Evolutionary conservation across 2,329 filamentous ascomycete species (phyloP).

Genomic region (Apiospora malaysiana): DNA sequence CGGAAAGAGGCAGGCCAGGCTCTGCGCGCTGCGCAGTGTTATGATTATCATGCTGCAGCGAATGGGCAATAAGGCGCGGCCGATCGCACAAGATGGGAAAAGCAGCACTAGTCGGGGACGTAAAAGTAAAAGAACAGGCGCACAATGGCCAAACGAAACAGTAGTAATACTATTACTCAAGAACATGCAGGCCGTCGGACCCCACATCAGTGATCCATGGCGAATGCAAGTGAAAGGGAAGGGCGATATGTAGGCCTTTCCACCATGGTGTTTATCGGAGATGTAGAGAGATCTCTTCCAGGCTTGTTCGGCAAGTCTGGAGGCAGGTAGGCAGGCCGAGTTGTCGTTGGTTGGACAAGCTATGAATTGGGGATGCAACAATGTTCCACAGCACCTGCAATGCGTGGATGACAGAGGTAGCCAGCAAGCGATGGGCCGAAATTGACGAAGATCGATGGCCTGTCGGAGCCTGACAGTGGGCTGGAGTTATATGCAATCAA

Average conservation of each 20-base stretch:
- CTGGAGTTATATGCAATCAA: slow-evolving; percentile 19
- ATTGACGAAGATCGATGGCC: slow-evolving; percentile 10
- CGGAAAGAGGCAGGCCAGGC: not conserved
- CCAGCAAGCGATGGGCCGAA: slow-evolving; percentile 18
- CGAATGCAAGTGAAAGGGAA: not conserved
- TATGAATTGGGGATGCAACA: slow-evolving; percentile 1
- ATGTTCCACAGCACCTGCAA: slow-evolving; percentile 16
- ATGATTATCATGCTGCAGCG: not conserved
- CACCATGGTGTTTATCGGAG: not conserved
- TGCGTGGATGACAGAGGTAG: slow-evolving; percentile 6
- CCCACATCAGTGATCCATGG: not conserved
- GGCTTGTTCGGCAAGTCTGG: not conserved
- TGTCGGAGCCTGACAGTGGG: slow-evolving; percentile 16
- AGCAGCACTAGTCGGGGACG: not conserved
- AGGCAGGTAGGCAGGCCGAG: not conserved
- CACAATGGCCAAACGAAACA: not conserved
- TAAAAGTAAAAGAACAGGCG: not conserved
- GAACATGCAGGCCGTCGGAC: not conserved
- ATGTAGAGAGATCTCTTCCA: not conserved
- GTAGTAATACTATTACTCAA: slow-evolving; percentile 13
- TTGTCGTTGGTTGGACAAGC: slow-evolving; percentile 12
- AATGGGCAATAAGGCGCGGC: not conserved
- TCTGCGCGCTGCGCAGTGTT: not conserved
- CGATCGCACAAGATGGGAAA: not conserved
- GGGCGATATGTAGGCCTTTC: not conserved